Conservation (phyloP, 495 filamentous ascomycete genomes). For the Penicillium pancosmium region DNA sequence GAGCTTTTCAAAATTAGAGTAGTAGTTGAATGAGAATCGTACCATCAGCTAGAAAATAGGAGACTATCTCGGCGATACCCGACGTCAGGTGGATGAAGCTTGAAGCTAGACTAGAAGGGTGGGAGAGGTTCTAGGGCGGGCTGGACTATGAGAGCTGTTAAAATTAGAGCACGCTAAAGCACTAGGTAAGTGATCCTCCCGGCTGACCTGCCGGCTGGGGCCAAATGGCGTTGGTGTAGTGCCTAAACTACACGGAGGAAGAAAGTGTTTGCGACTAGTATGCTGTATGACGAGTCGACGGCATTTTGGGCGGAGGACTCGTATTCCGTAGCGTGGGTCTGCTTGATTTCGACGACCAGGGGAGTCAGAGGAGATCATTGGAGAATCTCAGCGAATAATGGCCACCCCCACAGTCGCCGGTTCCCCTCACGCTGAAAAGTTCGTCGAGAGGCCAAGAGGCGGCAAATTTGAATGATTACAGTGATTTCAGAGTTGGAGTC, state of each 20-base stretch:
- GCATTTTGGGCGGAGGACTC: too few relatives aligned
- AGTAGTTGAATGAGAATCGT: background rate
- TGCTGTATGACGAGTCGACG: too few relatives aligned
- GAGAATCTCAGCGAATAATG: background rate
- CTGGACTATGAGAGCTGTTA: slow-evolving; percentile 10
- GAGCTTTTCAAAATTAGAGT: background rate
- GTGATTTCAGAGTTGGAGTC: background rate
- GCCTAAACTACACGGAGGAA: background rate
- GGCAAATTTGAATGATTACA: background rate
- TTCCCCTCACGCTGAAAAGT: background rate
- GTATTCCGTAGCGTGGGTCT: too few relatives aligned
- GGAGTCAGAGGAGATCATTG: background rate
- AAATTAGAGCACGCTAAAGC: slow-evolving; percentile 5
- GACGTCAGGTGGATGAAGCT: background rate
- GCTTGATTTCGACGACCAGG: background rate
- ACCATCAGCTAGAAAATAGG: background rate
- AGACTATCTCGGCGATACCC: background rate
- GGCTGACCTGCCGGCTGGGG: background rate
- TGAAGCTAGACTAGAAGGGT: background rate
- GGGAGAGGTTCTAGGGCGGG: background rate
- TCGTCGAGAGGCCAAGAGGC: too few relatives aligned
- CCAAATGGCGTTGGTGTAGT: background rate
- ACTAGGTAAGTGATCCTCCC: background rate
- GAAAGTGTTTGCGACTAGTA: too few relatives aligned
- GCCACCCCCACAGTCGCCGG: background rate